Base-by-base conservation (phyloP, 106 monocot species). In the Dendrobium huoshanense region DNA sequence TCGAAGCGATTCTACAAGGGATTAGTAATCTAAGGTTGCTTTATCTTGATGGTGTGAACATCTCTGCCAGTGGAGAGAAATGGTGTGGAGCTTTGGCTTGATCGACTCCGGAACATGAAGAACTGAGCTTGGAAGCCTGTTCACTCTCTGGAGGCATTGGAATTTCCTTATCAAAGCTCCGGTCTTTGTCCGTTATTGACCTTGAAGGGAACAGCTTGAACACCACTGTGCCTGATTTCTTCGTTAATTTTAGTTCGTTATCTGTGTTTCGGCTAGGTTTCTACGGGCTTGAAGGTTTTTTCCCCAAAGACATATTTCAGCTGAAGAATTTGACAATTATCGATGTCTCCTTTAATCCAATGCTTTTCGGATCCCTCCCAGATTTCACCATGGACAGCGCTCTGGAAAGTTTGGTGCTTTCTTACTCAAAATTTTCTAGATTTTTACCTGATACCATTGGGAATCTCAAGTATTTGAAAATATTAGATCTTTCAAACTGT, bases 111-210 rank as follows among this genome's bases (percentile, higher is more conserved):
- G 48, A 55, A 9, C 77, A 90, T 80, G 79, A 42, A 8, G 77
- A 11, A 8, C 79, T 92, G 79, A 90, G 92, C 79, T 76, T 92
- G 84, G 20, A 33, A 4, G 82, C 80, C 1, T 92, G 92, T 51
- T 90, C 86, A 9, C 86, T 92, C 18, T 67, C 77, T 1, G 90
- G 86, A 3, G 88, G 88, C 9, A 73, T 92, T 20, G 76, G 84
- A 27, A 11, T 73, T 1, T 87, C 88, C 0, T 72, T 93, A 15
- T 72, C 78, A 0, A 44, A 72, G 27, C 85, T 93, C 40, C 77
- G 51, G 0, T 78, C 64, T 61, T 75, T 90, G 47, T 77, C 58
- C 0, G 29, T 84, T 5, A 77, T 93, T 55, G 83, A 81, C 25
- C 73, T 93, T 19, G 79, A 85, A 13, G 45, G 83, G 78, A 93